Conservation (phyloP, 2,329 filamentous ascomycete genomes). For the Ilyonectria robusta region DNA sequence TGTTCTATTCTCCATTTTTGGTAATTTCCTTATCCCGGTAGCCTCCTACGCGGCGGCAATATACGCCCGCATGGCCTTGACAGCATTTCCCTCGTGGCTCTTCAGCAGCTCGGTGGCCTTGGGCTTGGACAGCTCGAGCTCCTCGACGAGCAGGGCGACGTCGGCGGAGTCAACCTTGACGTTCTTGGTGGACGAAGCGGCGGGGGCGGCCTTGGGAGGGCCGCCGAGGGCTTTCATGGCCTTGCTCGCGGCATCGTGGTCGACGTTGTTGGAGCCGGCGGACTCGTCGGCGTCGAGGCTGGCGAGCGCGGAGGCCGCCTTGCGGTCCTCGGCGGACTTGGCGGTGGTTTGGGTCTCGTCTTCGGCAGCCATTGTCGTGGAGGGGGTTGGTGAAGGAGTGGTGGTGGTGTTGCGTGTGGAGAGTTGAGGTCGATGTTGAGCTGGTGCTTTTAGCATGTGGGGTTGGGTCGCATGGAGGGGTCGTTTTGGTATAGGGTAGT, state of each 20-base stretch:
- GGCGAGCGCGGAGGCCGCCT: conserved; percentile 81
- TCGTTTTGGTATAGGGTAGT: neutral
- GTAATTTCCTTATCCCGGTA: neutral
- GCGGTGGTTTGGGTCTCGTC: conserved; percentile 66
- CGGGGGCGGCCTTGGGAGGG: conserved; percentile 42
- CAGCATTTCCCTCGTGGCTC: conserved; percentile 77
- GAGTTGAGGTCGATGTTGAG: conserved; percentile 72
- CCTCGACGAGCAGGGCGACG: conserved; percentile 78
- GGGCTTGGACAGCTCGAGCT: conserved; percentile 79
- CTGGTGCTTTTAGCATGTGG: conserved; percentile 60
- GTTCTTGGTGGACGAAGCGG: conserved; percentile 62
- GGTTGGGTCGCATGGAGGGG: conserved; percentile 11
- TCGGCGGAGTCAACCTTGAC: conserved; percentile 83
- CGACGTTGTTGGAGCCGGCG: conserved; percentile 68
- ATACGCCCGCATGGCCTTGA: conserved; percentile 76
- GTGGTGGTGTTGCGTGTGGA: conserved; percentile 48
- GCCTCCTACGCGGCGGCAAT: conserved; percentile 45
- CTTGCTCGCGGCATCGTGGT: conserved; percentile 78
- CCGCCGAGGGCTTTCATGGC: conserved; percentile 76
- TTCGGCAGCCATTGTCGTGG: conserved; percentile 66
- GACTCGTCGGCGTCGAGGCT: conserved; percentile 72
- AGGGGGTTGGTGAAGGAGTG: neutral
- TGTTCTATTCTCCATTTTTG: neutral
- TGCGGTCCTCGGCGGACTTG: conserved; percentile 82
- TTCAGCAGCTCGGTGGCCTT: conserved; percentile 84